Evolutionary conservation across 2,329 filamentous ascomycete genomes (phyloP), one percentile per base, ranked within the genome.

Genomic region (Boeremia exigua): DNA sequence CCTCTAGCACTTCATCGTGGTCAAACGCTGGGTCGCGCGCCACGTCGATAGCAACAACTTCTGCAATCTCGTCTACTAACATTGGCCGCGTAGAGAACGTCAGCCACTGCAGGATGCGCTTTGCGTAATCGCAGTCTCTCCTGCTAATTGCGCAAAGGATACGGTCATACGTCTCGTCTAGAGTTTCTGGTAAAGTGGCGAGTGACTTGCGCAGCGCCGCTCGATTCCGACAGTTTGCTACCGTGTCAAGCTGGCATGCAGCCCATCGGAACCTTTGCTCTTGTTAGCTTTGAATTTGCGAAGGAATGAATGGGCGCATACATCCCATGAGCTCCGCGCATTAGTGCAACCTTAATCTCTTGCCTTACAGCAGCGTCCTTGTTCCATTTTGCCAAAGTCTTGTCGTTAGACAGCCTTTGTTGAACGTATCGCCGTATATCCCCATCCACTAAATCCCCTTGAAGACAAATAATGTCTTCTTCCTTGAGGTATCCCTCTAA

Each of bases 361-460:
- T 67, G 38, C 60, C 58, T 44, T 64, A 72, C 19, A 50, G 51
- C 38, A 29, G 55, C 56, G 30, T 73, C 61, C 34, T 61, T 65
- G 4, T 54, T 43, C 70, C 65, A 73, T 52, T 67, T 73, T 4
- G 9, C 33, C 15, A 74, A 48, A 11, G 4, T 27, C 28, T 61
- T 63, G 15, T 73, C 61, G 6, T 76, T 43, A 68, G 69, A 59
- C 69, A 80, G 61, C 70, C 77, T 48, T 48, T 71, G 57, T 37
- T 42, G 56, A 45, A 73, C 60, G 44, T 68, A 73, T 48, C n/a
- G 54, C 19, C 64, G 47, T 60, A 74, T 72, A 19, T 72, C 70
- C 19, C 57, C 37, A 36, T 73, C 66, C 3, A 73, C 67, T 19
- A 68, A 27, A 0, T 61, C 48, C 6, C 60, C 66, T n/a, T 72